Evolutionary conservation across 1,284 basidiomycete genomes (phyloP), one percentile per base, ranked within the genome.

Genomic region (Heterobasidion parviporum): DNA sequence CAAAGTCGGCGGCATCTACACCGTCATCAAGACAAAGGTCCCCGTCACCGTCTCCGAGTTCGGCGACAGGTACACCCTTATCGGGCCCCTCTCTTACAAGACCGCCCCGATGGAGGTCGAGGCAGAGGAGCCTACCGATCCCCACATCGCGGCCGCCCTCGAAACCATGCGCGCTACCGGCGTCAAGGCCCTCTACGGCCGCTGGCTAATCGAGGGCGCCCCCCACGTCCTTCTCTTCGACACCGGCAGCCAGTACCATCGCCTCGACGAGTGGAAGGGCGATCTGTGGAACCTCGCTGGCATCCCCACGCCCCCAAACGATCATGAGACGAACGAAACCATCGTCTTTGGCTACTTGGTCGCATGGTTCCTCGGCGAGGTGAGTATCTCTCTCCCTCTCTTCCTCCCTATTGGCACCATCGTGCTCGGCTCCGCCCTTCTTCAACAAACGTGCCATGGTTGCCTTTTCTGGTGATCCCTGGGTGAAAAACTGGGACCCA

Each of bases 301-400:
- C 48, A 99, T 99, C 61, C 96, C 96, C 2, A 91, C 92, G 20
- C 96, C 96, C 8, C 91, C 92, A 2, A 92, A 92, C 66, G 96
- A 99, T 72, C 88, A 91, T 69, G 96, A 98, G 73, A 98, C 95
- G 34, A 99, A 99, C 78, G 95, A 99, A 70, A 91, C 94, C n/a
- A 94, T 99, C 67, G 78, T 98, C 57, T 95, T 98, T 73, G 96
- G 96, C n/a, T 98, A 99, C 73, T 85, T 99, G 60, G 90, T 96
- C 54, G 94, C 96, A n/a, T 99, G 96, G 96, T 98, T 99, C 79
- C 80, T 99, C 26, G 96, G 96, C 64, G 95, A 98, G 78, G 92
- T 93, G 60, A 62, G 85, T 73, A 57, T 56, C 50, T 58, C 57
- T 56, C 18, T n/a, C 54, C 41, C 52, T 47, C 56, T 47, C 55